Evolutionary conservation across 352 stramenopile species (phyloP).

Genomic region (Globisporangium acanthophoron): DNA sequence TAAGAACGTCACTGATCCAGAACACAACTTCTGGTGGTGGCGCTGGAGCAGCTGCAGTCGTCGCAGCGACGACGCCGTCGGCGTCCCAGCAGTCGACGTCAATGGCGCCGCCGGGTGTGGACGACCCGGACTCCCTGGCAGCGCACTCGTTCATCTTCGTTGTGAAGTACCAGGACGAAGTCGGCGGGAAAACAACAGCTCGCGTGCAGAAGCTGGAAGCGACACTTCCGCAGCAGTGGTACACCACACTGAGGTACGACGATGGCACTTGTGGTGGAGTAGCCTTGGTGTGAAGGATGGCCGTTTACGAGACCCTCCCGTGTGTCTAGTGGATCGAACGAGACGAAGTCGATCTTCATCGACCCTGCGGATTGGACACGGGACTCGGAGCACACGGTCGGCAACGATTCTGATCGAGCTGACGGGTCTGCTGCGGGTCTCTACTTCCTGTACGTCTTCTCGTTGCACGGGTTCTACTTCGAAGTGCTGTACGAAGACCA

Average conservation of each 20-base stretch:
- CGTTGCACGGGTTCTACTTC: constrained; percentile 32
- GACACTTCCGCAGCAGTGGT: constrained; percentile 42
- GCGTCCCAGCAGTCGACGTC: constrained; percentile 10
- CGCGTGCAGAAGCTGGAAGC: constrained; percentile 14
- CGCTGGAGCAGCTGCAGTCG: constrained; percentile 21
- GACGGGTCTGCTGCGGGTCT: constrained; percentile 2
- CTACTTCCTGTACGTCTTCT: constrained; percentile 36
- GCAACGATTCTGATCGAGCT: neutral
- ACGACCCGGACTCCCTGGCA: constrained; percentile 3
- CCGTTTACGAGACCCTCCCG: too few relatives aligned
- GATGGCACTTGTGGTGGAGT: too few relatives aligned
- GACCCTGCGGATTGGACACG: constrained; percentile 1
- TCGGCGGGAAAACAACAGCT: neutral
- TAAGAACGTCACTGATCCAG: constrained; percentile 39
- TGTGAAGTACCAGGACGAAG: constrained; percentile 14
- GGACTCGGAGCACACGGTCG: neutral
- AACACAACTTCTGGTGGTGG: constrained; percentile 29
- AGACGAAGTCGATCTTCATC: constrained; percentile 35
- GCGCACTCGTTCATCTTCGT: constrained; percentile 48
- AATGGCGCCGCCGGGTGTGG: neutral
- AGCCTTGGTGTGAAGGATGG: too few relatives aligned
- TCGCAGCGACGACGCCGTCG: constrained; percentile 12
- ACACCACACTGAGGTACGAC: constrained; percentile 24
- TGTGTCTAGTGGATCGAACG: constrained; percentile 18
- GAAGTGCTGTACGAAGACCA: constrained; percentile 20